Base-by-base conservation (phyloP, 768 basidiomycete species). In the Calocybe indica region DNA sequence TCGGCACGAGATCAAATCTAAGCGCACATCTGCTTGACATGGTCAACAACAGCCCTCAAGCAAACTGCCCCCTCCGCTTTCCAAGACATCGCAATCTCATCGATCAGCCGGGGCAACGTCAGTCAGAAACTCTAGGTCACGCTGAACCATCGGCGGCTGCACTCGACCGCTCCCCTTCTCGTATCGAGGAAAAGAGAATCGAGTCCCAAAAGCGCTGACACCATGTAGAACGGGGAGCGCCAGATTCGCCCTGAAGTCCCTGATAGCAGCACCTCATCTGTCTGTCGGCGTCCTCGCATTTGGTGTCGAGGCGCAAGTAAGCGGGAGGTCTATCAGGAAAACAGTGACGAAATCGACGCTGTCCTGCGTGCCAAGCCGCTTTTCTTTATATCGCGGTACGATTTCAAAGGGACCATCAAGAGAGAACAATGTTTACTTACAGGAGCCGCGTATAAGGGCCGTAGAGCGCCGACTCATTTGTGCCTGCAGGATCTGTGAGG, bases 31-130 rank as follows among this genome's bases (percentile, higher is more conserved):
- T 11, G 14, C 35, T n/a, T 37, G 35, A 37, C 35, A 37, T 37
- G 9, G 9, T 37, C 35, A 37, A 37, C 35, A 37, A 37, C 35
- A 37, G n/a, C 41, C 45, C 34, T 53, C 47, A 53, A 35, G 14
- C 34, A 31, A 22, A 22, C 34, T 40, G 54, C 53, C 22, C 54
- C 54, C n/a, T 11, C 37, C 30, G 36, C 28, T 37, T 37, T 53
- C 52, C 22, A 57, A 35, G 22, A 57, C 7, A 15, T 57, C 56
- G 31, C 43, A 47, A 29, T 56, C 45, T 56, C 56, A 57, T 32
- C 56, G 39, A 22, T 49, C 37, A 33, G 43, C 48, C 13, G 56
- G 56, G 34, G 57, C 56, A 32, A 53, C 44, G 42, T 57, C 56
- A 40, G 10, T 57, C 11, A 57, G 39, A 34, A 22, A 46, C 30